Evolutionary conservation across 2,329 filamentous ascomycete genomes (phyloP).

Genomic region (Drechslerella dactyloides): DNA sequence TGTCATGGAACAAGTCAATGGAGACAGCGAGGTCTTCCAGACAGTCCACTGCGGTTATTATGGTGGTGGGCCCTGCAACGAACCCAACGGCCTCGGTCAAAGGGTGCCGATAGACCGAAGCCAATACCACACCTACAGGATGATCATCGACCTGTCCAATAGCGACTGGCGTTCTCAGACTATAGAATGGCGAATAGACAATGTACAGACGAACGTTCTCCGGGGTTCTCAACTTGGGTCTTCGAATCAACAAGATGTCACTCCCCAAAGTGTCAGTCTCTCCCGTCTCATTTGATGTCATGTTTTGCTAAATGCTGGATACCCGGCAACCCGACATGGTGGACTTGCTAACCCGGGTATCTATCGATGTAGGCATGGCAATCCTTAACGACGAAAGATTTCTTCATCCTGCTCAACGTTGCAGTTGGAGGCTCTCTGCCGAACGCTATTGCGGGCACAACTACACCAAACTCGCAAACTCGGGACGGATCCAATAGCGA

Average conservation of each 20-base stretch:
- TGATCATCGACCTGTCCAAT: constrained; percentile 57
- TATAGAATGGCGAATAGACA: constrained; percentile 58
- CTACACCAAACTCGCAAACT: constrained; percentile 57
- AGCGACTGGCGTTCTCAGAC: constrained; percentile 56
- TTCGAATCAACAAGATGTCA: no score
- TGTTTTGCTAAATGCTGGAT: no score
- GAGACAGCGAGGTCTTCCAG: constrained; percentile 57
- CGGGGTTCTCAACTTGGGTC: no score
- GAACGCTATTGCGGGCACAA: constrained; percentile 56
- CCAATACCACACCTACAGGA: constrained; percentile 57
- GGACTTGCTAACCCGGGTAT: constrained; percentile 1
- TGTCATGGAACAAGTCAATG: constrained; percentile 61
- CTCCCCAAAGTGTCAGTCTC: no score
- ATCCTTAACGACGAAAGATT: constrained; percentile 55
- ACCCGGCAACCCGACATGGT: not conserved
- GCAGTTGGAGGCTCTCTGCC: constrained; percentile 59
- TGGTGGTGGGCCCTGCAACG: constrained; percentile 60
- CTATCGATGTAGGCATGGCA: constrained; percentile 55
- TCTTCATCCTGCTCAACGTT: constrained; percentile 59
- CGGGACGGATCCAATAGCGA: constrained; percentile 56
- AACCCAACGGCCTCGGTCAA: constrained; percentile 58
- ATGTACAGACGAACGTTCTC: constrained; percentile 36
- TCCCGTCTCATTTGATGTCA: no score
- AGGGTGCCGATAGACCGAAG: constrained; percentile 54
- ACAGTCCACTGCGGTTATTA: constrained; percentile 60